Evolutionary conservation across 768 basidiomycete species (phyloP), one percentile per base, ranked within the genome.

Genomic region (Ramaria rubella): DNA sequence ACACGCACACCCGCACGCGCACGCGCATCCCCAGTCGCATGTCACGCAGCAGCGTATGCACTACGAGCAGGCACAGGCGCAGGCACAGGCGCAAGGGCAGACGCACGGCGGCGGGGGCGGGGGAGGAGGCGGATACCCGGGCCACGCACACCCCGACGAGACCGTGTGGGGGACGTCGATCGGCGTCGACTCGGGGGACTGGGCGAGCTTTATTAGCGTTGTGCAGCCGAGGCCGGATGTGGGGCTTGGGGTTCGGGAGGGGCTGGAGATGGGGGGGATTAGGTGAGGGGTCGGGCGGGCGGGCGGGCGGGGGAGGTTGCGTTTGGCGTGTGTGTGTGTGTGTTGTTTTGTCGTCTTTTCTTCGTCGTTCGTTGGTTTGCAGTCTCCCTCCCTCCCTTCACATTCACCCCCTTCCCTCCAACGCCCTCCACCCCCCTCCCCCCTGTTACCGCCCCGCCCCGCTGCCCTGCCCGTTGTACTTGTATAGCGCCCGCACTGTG

Each of bases 121-220:
- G n/a, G n/a, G n/a, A n/a, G n/a, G 8, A 45, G 27, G 33, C 17
- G 26, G 46, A 19, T 17, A n/a, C n/a, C 49, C 49, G 29, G 31
- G 34, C 19, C 21, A 80, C 26, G 77, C 80, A 44, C 85, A 84
- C 58, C 30, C 49, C 6, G 83, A 86, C 60, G 71, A 76, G 34
- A 74, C 74, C 30, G 83, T 88, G 75, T 90, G 87, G 87, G 86
- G 86, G 42, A 78, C 86, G 15, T 79, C 83, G 34, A 78, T 83
- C 49, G 85, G 85, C 17, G 86, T 90, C 64, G 86, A 81, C 55
- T 83, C 86, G 61, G 81, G 82, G 38, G 88, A 90, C 69, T 90
- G 88, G 85, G 40, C 38, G 33, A 33, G 19, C 21, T 58, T 45
- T 44, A 49, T 56, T 11, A 49, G 45, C 30, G 55, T 49, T 34